phyloP scores from a whole-genome alignment of 2,329 filamentous ascomycete species.

The Colletotrichum higginsianum region DNA sequence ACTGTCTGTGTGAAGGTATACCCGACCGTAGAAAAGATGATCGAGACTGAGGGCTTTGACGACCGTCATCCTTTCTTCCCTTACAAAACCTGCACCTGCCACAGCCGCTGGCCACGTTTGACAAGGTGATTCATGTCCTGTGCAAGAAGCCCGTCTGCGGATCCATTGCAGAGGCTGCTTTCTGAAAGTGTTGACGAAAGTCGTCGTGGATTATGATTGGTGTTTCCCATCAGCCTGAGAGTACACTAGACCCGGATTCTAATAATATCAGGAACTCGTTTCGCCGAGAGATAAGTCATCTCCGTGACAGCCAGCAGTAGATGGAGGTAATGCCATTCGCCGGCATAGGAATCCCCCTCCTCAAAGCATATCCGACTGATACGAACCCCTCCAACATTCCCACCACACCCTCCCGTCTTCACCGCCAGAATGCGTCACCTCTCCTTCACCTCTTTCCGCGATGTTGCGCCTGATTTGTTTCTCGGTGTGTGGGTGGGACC shows the following conservation, averaged over 20 bases:
- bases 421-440: constrained; percentile 40
- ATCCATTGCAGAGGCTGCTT: constrained; percentile 71
- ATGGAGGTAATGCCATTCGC: too few species aligned
- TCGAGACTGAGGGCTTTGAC: constrained; percentile 53
- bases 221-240: too few species aligned
- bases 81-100: constrained; percentile 70
- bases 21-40: constrained; percentile 62
- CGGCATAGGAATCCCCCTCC: too few species aligned
- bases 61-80: constrained; percentile 57
- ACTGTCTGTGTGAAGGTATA: constrained; percentile 60
- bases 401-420: not conserved
- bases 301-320: too few species aligned
- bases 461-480: not conserved
- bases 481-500: constrained; percentile 8
- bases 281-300: too few species aligned
- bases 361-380: too few species aligned
- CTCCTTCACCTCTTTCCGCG: not conserved
- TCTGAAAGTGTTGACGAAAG: constrained; percentile 76
- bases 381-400: not conserved
- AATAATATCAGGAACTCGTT: too few species aligned
- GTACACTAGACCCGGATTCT: too few species aligned
- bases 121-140: constrained; percentile 68
- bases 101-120: constrained; percentile 69
- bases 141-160: constrained; percentile 74
- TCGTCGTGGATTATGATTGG: not conserved